A percentile compares a stretch with the other conserved stretches of the same genome.
Conservation (phyloP, 2,329 filamentous ascomycete genomes). For the Ceratocystis huliohia region DNA sequence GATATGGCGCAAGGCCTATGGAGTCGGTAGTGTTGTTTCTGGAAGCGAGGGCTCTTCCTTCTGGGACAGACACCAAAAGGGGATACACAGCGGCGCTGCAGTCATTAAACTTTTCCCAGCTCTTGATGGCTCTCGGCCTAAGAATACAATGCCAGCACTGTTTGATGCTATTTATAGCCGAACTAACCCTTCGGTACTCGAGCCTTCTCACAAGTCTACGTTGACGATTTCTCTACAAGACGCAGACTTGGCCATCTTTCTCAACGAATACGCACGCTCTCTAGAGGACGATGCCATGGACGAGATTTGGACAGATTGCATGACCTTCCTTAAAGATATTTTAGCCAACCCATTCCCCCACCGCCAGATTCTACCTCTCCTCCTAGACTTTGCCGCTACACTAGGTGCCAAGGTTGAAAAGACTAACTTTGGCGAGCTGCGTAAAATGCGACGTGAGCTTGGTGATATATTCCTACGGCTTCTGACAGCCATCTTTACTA, state of each 20-base stretch:
- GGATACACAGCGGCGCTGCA: constrained; percentile 34
- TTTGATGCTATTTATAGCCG: constrained; percentile 95
- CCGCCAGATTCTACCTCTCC: constrained; percentile 70
- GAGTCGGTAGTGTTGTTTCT: constrained; percentile 26
- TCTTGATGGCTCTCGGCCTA: constrained; percentile 78
- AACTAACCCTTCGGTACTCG: constrained; percentile 70
- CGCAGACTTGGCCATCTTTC: constrained; percentile 71
- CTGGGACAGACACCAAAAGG: constrained; percentile 2
- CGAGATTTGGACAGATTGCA: constrained; percentile 94
- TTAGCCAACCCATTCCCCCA: constrained; percentile 90
- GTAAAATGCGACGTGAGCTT: constrained; percentile 79
- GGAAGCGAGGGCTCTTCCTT: neutral
- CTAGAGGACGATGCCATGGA: constrained; percentile 96
- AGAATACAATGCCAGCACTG: constrained; percentile 81
- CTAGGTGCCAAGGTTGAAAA: constrained; percentile 94
- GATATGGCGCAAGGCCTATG: constrained; percentile 52
- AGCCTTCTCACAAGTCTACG: constrained; percentile 70
- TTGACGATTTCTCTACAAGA: constrained; percentile 76
- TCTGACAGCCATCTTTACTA: constrained; percentile 87
- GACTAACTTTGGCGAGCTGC: constrained; percentile 90
- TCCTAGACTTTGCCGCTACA: constrained; percentile 80
- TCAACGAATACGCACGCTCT: constrained; percentile 79
- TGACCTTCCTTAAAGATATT: constrained; percentile 77
- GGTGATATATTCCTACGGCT: constrained; percentile 80
- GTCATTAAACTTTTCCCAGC: constrained; percentile 82